Base-by-base conservation (phyloP, 2,329 filamentous ascomycete genomes). In the Cladorrhinum sp. region DNA sequence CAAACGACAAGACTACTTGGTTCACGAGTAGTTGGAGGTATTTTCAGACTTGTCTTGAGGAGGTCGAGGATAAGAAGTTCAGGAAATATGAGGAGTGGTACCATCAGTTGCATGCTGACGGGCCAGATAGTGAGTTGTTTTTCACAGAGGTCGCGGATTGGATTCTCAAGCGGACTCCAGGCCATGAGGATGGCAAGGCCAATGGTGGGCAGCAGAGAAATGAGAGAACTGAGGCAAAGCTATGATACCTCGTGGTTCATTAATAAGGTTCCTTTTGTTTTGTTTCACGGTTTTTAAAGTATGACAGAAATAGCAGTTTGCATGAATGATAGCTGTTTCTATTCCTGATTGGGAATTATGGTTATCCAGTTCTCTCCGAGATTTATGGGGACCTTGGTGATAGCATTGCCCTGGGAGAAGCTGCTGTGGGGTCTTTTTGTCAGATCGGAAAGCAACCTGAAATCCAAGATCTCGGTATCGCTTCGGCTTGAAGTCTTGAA, bases 41-140 rank as follows among this genome's bases (percentile, higher is more conserved):
- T 74, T 84, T 86, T 62, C 82, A 87, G 22, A 69, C 74, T 20
- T 69, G 27, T 50, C 76, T 83, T 65, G 76, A 81, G 24, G 74
- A 76, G 54, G 77, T 89, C 6, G 77, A 81, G 67, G 91, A 96
- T 73, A 89, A 86, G 70, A 82, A 81, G 64, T 87, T 91, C 70
- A 89, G 85, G 77, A 75, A 79, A 20, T 96, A 95, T 72, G 85
- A 90, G 27, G 92, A 90, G 9, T 90, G 83, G 71, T 92, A 85
- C 72, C 93, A 97, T 76, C 88, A 90, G 76, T 73, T 90, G 65
- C 87, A 90, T 70, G 77, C 81, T 1, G 87, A 90, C 60, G 67
- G 65, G 55, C 63, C 76, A 8, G 81, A 78, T 60, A 81, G 78
- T 69, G 78, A 82, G 59, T 76, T 80, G 65, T 85, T 83, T 65